A percentile compares a stretch with the other conserved stretches of the same genome.
Conservation (phyloP, 495 filamentous ascomycete genomes). For the Astrothelium subdiscretum region DNA sequence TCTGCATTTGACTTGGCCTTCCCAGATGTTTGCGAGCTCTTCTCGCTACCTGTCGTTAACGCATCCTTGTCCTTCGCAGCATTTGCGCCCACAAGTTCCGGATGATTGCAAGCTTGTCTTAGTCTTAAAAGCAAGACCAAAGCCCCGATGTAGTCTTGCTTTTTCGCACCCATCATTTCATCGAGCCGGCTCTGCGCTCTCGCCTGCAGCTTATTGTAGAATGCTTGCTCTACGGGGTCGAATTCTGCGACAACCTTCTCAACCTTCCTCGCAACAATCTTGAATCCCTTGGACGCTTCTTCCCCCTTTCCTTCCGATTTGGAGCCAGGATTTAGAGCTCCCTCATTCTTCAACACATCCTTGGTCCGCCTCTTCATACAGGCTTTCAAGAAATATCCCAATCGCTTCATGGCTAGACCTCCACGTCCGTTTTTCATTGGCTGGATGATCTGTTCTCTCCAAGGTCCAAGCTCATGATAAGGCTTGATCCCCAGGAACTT, state of each 20-base stretch:
- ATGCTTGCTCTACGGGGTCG: conserved; percentile 62
- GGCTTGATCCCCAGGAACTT: conserved; percentile 88
- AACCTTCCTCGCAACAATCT: conserved; percentile 77
- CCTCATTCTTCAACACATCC: conserved; percentile 77
- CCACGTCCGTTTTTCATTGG: conserved; percentile 81
- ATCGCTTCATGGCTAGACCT: conserved; percentile 73
- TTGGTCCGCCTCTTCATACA: conserved; percentile 98
- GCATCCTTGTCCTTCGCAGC: conserved; percentile 81
- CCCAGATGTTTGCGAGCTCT: conserved; percentile 32
- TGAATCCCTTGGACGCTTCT: conserved; percentile 51
- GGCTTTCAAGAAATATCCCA: conserved; percentile 72
- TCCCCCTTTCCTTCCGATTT: conserved; percentile 41
- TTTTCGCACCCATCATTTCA: conserved; percentile 81
- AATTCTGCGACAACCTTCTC: conserved; percentile 72
- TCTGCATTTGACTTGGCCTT: conserved; percentile 36
- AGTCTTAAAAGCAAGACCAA: conserved; percentile 80
- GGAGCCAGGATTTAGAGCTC: conserved; percentile 59
- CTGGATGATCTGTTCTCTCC: conserved; percentile 76
- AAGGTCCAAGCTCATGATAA: conserved; percentile 66
- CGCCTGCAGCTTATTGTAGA: conserved; percentile 73
- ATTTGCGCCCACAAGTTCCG: conserved; percentile 70
- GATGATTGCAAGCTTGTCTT: conserved; percentile 90
- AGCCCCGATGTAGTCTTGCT: conserved; percentile 69
- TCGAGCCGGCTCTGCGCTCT: conserved; percentile 78
- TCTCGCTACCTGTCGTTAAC: conserved; percentile 47